Evolutionary conservation across 2,329 filamentous ascomycete species (phyloP).

Genomic region (Colletotrichum simmondsii): DNA sequence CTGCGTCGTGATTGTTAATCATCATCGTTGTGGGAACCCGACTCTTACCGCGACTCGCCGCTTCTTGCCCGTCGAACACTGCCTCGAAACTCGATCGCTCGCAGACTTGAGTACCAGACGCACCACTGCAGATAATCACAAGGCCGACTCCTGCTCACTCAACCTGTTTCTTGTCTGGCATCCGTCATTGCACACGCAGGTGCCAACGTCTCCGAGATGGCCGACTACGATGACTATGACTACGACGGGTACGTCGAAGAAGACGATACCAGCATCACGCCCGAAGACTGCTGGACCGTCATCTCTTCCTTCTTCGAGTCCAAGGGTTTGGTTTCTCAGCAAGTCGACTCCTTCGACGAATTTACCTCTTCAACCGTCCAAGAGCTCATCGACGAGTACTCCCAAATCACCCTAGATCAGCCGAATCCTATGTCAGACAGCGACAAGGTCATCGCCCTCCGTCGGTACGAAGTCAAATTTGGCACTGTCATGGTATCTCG

Average conservation of each 20-base stretch:
- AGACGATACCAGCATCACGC: constrained; percentile 80
- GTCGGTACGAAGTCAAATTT: constrained; percentile 95
- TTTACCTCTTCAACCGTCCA: constrained; percentile 96
- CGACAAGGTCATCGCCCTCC: constrained; percentile 84
- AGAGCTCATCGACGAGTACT: constrained; percentile 92
- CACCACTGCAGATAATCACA: background rate
- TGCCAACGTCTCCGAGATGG: constrained; percentile 51
- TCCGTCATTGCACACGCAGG: background rate
- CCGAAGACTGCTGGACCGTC: constrained; percentile 98
- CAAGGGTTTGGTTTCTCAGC: constrained; percentile 96
- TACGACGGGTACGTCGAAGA: constrained; percentile 76
- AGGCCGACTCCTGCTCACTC: background rate
- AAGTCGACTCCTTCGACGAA: constrained; percentile 98
- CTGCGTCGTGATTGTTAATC: constrained; percentile 32
- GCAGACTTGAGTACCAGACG: constrained; percentile 3
- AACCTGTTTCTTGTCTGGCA: background rate
- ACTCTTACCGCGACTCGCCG: constrained; percentile 13
- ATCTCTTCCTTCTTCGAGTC: constrained; percentile 97
- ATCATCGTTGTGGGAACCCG: constrained; percentile 10
- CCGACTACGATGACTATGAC: constrained; percentile 68
- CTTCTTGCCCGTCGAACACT: background rate
- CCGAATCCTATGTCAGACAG: constrained; percentile 82
- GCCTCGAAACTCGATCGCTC: constrained; percentile 6
- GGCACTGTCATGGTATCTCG: constrained; percentile 89
- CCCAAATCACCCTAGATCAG: constrained; percentile 91